These are phyloP conservation scores for Leccinum aurantiacum DNA, from an alignment of 768 basidiomycete genomes.

Conservation along the genomic window DNA sequence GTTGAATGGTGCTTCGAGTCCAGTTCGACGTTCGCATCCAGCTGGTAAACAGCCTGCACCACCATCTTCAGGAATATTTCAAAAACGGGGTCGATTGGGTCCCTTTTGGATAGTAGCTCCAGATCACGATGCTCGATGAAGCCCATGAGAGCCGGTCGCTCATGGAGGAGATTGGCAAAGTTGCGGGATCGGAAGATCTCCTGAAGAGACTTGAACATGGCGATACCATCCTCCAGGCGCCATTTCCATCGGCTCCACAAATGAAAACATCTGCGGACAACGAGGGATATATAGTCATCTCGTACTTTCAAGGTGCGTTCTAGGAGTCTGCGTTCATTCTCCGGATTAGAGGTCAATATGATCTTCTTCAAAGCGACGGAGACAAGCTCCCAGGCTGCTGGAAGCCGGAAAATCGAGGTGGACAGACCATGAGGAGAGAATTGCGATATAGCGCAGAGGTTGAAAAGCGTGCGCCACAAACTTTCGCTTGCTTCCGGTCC, in stretches of 20 bases:
- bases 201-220: conserved; percentile 61
- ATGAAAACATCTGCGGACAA: conserved; percentile 73
- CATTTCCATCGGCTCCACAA: conserved; percentile 78
- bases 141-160: conserved; percentile 63
- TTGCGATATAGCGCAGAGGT: conserved; percentile 73
- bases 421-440: conserved; percentile 60
- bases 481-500: conserved; percentile 56
- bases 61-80: conserved; percentile 81
- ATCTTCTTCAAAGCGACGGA: conserved; percentile 57
- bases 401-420: conserved; percentile 40
- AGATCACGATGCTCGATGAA: conserved; percentile 64
- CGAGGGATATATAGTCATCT: conserved; percentile 67
- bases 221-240: conserved; percentile 56
- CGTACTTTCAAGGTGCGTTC: conserved; percentile 46
- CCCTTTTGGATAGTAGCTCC: conserved; percentile 48
- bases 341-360: conserved; percentile 49
- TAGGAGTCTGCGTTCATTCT: conserved; percentile 41
- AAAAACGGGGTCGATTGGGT: conserved; percentile 67
- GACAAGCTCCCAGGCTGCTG: conserved; percentile 68
- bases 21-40: conserved; percentile 34
- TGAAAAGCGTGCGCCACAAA: conserved; percentile 71
- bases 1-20: conserved; percentile 38
- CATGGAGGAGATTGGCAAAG: conserved; percentile 67
- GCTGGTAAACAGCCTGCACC: conserved; percentile 50
- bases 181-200: conserved; percentile 76